phyloP scores from a whole-genome alignment of 2,329 filamentous ascomycete species.

The Trichoderma sp. region DNA sequence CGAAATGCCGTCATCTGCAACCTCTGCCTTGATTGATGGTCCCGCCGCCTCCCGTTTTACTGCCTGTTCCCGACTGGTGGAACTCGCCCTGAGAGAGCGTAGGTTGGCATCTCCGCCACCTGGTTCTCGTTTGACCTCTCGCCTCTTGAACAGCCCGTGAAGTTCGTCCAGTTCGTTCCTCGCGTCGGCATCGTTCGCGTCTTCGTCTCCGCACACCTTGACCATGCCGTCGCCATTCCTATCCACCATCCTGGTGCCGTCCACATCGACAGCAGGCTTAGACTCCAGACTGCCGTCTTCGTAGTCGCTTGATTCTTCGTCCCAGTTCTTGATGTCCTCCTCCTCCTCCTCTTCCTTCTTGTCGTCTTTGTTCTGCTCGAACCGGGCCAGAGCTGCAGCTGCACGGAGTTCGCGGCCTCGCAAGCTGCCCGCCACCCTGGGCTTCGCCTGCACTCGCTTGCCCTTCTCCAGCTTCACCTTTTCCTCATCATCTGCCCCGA shows the following conservation, averaged over 20 bases:
- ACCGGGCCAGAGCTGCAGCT: conserved; percentile 74
- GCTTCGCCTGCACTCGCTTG: conserved; percentile 64
- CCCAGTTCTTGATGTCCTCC: conserved; percentile 37
- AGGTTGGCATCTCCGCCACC: conserved; percentile 20
- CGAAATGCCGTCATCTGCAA: neutral
- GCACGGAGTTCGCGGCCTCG: conserved; percentile 75
- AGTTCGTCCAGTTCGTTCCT: conserved; percentile 65
- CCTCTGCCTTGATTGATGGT: conserved; percentile 7
- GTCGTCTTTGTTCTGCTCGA: conserved; percentile 58
- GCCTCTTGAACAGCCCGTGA: conserved; percentile 43
- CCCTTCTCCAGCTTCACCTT: conserved; percentile 70
- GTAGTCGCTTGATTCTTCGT: conserved; percentile 50
- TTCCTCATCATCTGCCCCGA: conserved; percentile 69
- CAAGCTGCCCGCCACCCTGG: conserved; percentile 73
- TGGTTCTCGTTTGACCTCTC: conserved; percentile 31
- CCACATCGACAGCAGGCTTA: conserved; percentile 57
- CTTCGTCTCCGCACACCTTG: conserved; percentile 74
- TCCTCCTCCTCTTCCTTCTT: conserved; percentile 48
- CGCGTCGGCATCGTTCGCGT: conserved; percentile 50
- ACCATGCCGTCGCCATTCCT: conserved; percentile 68
- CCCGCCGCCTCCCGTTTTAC: neutral
- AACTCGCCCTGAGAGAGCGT: neutral
- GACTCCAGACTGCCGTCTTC: conserved; percentile 49
- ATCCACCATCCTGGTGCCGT: conserved; percentile 67
- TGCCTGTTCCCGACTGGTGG: neutral